phyloP scores from a whole-genome alignment of 352 stramenopile genomes.

The Phytophthora pisi region DNA sequence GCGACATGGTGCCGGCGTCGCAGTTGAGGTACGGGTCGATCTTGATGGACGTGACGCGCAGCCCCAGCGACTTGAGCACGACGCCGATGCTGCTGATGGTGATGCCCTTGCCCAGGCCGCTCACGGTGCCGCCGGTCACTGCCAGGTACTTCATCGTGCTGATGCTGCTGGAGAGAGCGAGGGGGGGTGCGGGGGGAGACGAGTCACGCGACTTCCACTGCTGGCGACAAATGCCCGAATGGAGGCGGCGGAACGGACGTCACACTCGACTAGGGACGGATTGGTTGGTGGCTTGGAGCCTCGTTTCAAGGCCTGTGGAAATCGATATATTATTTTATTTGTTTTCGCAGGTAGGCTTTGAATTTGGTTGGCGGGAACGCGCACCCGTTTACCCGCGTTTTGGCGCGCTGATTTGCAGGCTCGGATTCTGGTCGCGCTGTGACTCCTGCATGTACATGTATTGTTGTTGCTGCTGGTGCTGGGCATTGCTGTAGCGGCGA shows the following conservation, averaged over 20 bases:
- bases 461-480: not conserved
- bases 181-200: not conserved
- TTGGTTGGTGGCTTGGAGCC: constrained; percentile 2
- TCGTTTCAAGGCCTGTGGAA: not conserved
- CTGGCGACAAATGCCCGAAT: constrained; percentile 33
- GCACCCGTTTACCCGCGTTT: not conserved
- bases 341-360: not conserved
- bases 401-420: constrained; percentile 2
- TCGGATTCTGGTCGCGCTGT: not conserved
- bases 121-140: constrained; percentile 98
- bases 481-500: no score
- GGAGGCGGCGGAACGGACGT: not conserved
- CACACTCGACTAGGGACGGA: not conserved
- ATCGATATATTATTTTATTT: not conserved
- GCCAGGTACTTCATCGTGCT: constrained; percentile 97
- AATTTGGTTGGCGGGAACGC: constrained; percentile 5
- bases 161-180: not conserved
- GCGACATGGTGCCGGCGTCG: constrained; percentile 98
- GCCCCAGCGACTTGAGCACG: constrained; percentile 95
- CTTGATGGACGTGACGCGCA: constrained; percentile 98
- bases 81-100: constrained; percentile 98
- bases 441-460: not conserved
- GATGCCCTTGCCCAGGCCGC: constrained; percentile 99
- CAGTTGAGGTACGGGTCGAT: constrained; percentile 99
- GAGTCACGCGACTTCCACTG: constrained; percentile 17